Base-by-base conservation (phyloP, 2,329 filamentous ascomycete species). In the Cyphellophora attinorum region DNA sequence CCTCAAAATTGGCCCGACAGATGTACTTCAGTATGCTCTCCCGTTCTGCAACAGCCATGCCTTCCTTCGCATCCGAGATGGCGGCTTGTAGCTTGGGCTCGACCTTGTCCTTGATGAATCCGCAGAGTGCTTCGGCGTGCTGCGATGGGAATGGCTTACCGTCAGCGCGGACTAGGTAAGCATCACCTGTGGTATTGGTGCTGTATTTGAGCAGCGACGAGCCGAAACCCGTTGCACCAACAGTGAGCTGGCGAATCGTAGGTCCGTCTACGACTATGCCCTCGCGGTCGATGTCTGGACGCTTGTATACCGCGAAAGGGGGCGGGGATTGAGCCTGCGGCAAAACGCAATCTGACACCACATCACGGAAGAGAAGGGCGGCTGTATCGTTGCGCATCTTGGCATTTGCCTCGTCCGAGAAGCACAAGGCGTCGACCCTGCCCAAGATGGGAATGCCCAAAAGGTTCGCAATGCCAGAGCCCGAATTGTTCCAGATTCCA, bases 81-180 rank as follows among this genome's bases (percentile, higher is more conserved):
- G 31, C 21, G n/a, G n/a, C 15, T n/a, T 15, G 6, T 16, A 38
- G 13, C 14, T 27, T 15, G 5, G 35, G 35, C 31, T 38, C 35
- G 12, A 38, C 16, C 16, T 21, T n/a, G 11, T 28, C 27, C 14
- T 21, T 25, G 28, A 38, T 38, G 12, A 33, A 38, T 6, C 16
- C 19, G 17, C 27, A 27, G 17, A 38, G 35, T 4, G 35, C 35
- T 23, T 38, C 35, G 6, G 29, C 31, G 16, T 38, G 35, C n/a
- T 30, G 11, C 6, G 8, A 6, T 4, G 27, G 31, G 16, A 38
- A 29, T 23, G 35, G 35, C 14, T 33, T 8, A 11, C 31, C 31
- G 16, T 38, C 35, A 25, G 17, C 15, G 13, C 35, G 31, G 13
- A 19, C 27, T 6, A 23, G 2, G 29, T 14, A 17, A n/a, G n/a